Evolutionary conservation across 495 filamentous ascomycete genomes (phyloP).

Genomic region (Cercophora scortea): DNA sequence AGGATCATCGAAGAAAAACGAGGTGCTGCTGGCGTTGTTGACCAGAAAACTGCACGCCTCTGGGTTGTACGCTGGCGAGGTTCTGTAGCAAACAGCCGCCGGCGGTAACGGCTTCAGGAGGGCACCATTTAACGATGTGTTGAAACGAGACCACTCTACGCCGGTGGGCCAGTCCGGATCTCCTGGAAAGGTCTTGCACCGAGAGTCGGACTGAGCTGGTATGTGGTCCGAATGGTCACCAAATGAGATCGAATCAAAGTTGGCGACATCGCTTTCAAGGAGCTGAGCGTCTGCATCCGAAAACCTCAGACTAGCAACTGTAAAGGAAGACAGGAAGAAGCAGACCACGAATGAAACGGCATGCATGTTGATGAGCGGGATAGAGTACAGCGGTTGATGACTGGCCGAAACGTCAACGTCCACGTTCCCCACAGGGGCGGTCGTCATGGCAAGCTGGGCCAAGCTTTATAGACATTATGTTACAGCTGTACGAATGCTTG

Average conservation of each 20-base stretch:
- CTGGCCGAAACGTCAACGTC: too few relatives aligned
- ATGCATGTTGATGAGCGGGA: too few relatives aligned
- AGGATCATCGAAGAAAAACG: slow-evolving; percentile 31
- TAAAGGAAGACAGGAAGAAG: too few relatives aligned
- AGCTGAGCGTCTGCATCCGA: background rate
- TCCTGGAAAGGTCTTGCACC: slow-evolving; percentile 45
- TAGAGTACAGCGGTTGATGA: too few relatives aligned
- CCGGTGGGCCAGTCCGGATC: slow-evolving; percentile 40
- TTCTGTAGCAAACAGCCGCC: slow-evolving; percentile 44
- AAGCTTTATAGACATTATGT: too few relatives aligned
- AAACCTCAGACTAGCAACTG: too few relatives aligned
- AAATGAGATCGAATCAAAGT: background rate
- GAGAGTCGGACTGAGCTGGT: background rate
- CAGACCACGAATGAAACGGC: too few relatives aligned
- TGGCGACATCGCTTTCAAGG: background rate
- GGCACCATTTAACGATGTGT: slow-evolving; percentile 35
- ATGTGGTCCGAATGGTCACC: background rate
- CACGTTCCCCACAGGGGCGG: too few relatives aligned
- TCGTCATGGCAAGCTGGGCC: too few relatives aligned
- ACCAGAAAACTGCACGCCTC: slow-evolving; percentile 30
- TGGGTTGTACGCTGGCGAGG: slow-evolving; percentile 32
- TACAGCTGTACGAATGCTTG: too few relatives aligned
- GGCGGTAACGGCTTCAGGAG: slow-evolving; percentile 45
- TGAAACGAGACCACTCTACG: slow-evolving; percentile 36
- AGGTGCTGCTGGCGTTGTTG: slow-evolving; percentile 14